A percentile compares a stretch with the other conserved stretches of the same genome.
These are phyloP conservation scores for Candida corydali DNA, from an alignment of 805 yeast species.

Conservation along the genomic window DNA sequence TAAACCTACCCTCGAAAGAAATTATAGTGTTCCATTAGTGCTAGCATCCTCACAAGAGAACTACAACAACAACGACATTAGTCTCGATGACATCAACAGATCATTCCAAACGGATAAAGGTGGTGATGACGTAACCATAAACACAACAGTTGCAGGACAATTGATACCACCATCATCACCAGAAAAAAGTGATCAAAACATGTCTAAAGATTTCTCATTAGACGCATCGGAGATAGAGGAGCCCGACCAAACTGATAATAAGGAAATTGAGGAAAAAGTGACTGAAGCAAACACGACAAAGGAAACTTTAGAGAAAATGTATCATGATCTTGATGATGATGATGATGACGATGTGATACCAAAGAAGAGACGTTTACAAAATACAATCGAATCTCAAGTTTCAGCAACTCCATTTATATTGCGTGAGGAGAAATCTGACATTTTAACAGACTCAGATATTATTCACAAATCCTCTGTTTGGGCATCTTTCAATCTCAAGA, in stretches of 20 bases:
- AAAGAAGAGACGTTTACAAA: constrained; percentile 10
- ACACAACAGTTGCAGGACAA: constrained; percentile 6
- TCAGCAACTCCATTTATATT: constrained; percentile 7
- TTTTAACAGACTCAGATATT: constrained; percentile 13
- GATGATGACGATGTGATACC: constrained; percentile 7
- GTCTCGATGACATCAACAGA: neutral
- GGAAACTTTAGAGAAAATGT: neutral
- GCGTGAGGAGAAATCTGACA: constrained; percentile 12
- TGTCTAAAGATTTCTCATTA: neutral
- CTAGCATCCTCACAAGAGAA: constrained; percentile 5
- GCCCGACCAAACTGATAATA: neutral
- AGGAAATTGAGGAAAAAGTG: neutral
- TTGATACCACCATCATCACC: constrained; percentile 7
- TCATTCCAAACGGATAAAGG: neutral
- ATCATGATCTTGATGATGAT: neutral
- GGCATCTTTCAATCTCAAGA: constrained; percentile 47
- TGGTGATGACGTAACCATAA: constrained; percentile 2
- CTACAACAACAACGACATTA: neutral
- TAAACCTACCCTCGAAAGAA: neutral
- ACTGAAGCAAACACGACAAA: neutral
- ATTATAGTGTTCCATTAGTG: constrained; percentile 2
- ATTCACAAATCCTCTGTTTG: constrained; percentile 39
- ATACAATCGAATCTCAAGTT: constrained; percentile 15
- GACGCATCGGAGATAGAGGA: constrained; percentile 6
- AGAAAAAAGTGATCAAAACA: neutral